Evolutionary conservation across 805 yeast genomes (phyloP), one percentile per base, ranked within the genome.

Genomic region (Saturnispora saitoi): DNA sequence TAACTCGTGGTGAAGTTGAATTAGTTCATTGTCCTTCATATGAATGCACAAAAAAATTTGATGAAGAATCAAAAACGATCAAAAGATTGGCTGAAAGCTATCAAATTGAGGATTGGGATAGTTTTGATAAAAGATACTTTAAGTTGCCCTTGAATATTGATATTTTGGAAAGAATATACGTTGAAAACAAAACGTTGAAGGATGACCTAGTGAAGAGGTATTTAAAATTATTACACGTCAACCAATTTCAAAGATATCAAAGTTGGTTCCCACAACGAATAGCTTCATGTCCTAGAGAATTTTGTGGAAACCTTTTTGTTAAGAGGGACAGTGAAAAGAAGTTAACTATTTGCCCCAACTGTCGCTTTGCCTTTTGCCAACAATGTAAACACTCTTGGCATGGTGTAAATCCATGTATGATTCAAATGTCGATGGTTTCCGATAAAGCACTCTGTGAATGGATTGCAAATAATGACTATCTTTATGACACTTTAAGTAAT

Each of bases 331-430:
- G 69, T 14, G 70, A 70, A 48, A 77, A 75, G 8, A 60, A 70
- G 8, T 61, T 80, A 48, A 68, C 76, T 3, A 67, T 72, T 17
- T 81, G 86, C 56, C 62, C 69, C 0, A 51, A 58, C 4, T 81
- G 86, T 57, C 60, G 63, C 10, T 68, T 72, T 53, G 79, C 80
- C 0, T 81, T 78, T 53, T 81, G 86, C 56, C 68, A 68, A 51
- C 68, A 68, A 26, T 81, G 86, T 59, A 60, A 69, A 5, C 80
- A 73, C 53, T 75, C 83, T 3, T 80, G 82, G 80, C 86, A 81
- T 60, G 83, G 83, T 1, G 67, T 65, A 45, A 72, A 73, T 49
- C 58, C 58, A 26, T 81, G 86, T 58, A 47, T 41, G 45, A 2
- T 41, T 14, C 42, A 47, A 29, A 41, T 40, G 36, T 63, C 56